Percentiles rank a stretch among this genome's conserved stretches.
phyloP scores from a whole-genome alignment of 345 rosid species.

The Hypericum androsaemum region DNA sequence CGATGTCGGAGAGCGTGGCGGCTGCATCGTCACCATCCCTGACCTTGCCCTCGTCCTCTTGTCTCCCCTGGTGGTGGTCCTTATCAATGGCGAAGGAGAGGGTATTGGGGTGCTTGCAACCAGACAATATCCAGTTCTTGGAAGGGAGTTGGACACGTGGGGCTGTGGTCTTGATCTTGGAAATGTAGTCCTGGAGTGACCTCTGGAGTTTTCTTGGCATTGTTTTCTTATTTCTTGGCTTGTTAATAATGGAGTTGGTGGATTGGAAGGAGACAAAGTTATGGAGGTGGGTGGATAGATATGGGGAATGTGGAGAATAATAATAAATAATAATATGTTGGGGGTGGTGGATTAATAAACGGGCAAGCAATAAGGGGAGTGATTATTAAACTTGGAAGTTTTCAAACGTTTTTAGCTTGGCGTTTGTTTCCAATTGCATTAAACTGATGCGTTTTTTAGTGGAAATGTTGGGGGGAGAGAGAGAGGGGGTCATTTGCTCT shows the following conservation, averaged over 20 bases:
- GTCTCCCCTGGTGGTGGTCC: not conserved
- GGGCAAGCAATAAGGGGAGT: too few species aligned
- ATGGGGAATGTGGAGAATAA: too few species aligned
- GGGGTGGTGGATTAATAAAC: too few species aligned
- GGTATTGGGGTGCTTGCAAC: slow-evolving; percentile 59
- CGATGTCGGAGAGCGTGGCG: slow-evolving; percentile 71
- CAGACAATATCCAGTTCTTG: slow-evolving; percentile 36
- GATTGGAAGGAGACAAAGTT: not conserved
- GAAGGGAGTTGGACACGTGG: slow-evolving; percentile 28
- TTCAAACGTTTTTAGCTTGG: too few species aligned
- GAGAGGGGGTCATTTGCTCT: too few species aligned
- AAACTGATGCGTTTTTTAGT: too few species aligned
- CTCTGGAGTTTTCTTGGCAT: slow-evolving; percentile 65
- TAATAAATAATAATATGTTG: too few species aligned
- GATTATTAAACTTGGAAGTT: too few species aligned
- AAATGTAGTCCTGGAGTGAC: slow-evolving; percentile 46
- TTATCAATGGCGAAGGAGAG: slow-evolving; percentile 37
- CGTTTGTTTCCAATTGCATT: too few species aligned
- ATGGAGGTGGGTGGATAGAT: too few species aligned
- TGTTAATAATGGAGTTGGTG: not conserved
- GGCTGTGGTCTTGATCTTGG: slow-evolving; percentile 46
- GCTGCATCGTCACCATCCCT: slow-evolving; percentile 13
- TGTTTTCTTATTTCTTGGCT: slow-evolving; percentile 3
- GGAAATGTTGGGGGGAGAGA: too few species aligned
- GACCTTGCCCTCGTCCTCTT: slow-evolving; percentile 1